phyloP scores from a whole-genome alignment of 1,284 basidiomycete species.

The Cryptococcus sp. region DNA sequence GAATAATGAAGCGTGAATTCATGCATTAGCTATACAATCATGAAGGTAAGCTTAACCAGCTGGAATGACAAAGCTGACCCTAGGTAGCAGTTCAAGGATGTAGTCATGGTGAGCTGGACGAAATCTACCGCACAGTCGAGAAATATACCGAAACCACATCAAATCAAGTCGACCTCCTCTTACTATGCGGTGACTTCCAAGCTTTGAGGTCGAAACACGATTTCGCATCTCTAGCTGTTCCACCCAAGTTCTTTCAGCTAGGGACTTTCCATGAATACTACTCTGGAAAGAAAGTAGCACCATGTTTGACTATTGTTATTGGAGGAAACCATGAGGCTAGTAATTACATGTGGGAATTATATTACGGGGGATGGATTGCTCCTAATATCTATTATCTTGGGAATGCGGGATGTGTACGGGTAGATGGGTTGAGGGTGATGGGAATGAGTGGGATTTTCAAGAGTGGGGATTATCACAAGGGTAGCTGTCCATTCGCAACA shows the following conservation, averaged over 20 bases:
- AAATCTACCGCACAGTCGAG: constrained; percentile 75
- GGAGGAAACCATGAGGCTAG: constrained; percentile 98
- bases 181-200: constrained; percentile 91
- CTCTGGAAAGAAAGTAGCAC: constrained; percentile 71
- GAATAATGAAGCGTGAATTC: too few relatives aligned
- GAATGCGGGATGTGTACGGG: constrained; percentile 79
- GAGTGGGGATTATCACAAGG: constrained; percentile 66
- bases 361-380: constrained; percentile 93
- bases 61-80: too few relatives aligned
- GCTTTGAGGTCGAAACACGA: constrained; percentile 83
- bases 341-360: constrained; percentile 96
- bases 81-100: constrained; percentile 92
- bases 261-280: constrained; percentile 91
- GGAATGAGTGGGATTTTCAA: constrained; percentile 95
- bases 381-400: constrained; percentile 97
- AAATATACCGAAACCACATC: constrained; percentile 59
- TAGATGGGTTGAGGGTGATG: constrained; percentile 79
- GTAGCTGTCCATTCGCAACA: constrained; percentile 53
- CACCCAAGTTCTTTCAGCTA: constrained; percentile 78
- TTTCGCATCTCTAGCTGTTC: constrained; percentile 84
- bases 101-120: constrained; percentile 83
- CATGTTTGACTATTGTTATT: constrained; percentile 86
- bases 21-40: too few relatives aligned
- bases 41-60: too few relatives aligned
- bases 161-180: constrained; percentile 73